A percentile compares a stretch with the other conserved stretches of the same genome.
These are phyloP conservation scores for Yamadazyma jaroonii DNA, from an alignment of 1,139 yeast genomes.

Conservation along the genomic window DNA sequence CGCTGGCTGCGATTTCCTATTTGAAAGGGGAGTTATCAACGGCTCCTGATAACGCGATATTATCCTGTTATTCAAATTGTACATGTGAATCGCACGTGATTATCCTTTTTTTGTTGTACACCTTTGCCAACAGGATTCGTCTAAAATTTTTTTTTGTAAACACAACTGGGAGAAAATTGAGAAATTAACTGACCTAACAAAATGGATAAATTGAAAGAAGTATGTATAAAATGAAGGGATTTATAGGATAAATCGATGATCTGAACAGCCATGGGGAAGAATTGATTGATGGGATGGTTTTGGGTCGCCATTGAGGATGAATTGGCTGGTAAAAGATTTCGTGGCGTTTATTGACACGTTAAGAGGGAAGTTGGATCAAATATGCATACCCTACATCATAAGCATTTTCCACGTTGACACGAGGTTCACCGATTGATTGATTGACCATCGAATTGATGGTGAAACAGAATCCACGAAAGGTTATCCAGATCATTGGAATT, in stretches of 20 bases:
- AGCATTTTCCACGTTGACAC: too few relatives aligned
- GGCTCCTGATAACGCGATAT: too few relatives aligned
- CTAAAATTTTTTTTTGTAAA: slow-evolving; percentile 3
- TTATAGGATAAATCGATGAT: neutral
- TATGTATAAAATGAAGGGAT: slow-evolving; percentile 24
- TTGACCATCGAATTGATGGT: too few relatives aligned
- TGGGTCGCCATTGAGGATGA: neutral
- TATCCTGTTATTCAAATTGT: too few relatives aligned
- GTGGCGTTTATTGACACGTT: neutral
- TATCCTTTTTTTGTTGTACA: slow-evolving; percentile 1
- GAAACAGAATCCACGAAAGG: too few relatives aligned
- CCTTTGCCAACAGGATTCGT: slow-evolving; percentile 6
- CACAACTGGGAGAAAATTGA: slow-evolving; percentile 3
- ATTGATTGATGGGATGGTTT: neutral
- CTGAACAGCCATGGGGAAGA: neutral
- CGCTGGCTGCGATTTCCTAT: too few relatives aligned
- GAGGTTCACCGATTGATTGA: too few relatives aligned
- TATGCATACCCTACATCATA: too few relatives aligned
- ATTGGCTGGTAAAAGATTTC: neutral
- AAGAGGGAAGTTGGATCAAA: too few relatives aligned
- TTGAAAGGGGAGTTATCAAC: too few relatives aligned
- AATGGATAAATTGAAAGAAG: slow-evolving; percentile 54
- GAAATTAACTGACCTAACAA: slow-evolving; percentile 6
- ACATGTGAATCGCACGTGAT: neutral
- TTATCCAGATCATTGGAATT: too few relatives aligned